Conservation (phyloP, 768 basidiomycete species). For the Termitomyces sp. region DNA sequence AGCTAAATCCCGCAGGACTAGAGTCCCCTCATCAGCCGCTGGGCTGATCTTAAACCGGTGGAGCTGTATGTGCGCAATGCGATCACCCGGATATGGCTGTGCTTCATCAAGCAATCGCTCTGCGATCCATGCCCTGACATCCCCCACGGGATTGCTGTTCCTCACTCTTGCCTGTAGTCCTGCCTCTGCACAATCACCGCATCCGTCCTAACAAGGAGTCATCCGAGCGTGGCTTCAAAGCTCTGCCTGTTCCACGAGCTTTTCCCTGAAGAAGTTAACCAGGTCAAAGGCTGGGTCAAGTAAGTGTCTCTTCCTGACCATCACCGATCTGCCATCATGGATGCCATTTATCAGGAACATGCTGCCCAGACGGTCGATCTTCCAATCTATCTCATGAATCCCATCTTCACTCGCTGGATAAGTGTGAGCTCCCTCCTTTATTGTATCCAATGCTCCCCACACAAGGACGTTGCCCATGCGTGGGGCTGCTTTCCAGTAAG, state of each 20-base stretch:
- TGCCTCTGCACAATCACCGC: neutral
- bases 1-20: neutral
- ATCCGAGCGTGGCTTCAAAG: fast-evolving
- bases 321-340: neutral
- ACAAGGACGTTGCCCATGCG: neutral
- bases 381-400: neutral
- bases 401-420: neutral
- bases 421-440: neutral
- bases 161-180: neutral
- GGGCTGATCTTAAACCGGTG: neutral
- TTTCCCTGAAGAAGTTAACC: neutral
- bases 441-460: neutral
- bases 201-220: neutral
- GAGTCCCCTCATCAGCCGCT: neutral
- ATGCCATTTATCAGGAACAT: too few relatives aligned
- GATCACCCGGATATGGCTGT: neutral
- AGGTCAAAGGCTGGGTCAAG: neutral
- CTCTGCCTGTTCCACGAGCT: neutral
- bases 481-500: neutral
- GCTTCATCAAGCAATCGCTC: neutral
- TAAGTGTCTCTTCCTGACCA: neutral
- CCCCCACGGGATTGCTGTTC: too few relatives aligned
- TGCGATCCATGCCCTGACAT: too few relatives aligned
- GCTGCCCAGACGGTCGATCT: too few relatives aligned
- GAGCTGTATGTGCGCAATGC: neutral